Evolutionary conservation across 1,284 basidiomycete species (phyloP).

Genomic region (Schizophyllum amplum): DNA sequence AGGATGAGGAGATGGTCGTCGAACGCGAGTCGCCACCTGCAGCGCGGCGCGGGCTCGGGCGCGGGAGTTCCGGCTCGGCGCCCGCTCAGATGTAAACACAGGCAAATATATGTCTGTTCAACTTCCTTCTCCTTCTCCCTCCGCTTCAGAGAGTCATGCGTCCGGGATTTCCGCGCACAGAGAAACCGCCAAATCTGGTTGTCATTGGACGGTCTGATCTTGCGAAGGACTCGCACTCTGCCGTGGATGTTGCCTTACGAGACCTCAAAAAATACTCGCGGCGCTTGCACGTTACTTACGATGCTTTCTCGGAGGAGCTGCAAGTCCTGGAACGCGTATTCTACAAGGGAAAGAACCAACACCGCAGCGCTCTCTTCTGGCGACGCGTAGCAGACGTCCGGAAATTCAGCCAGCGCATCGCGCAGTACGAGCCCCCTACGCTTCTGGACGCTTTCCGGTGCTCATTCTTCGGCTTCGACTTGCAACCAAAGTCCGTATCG

Average conservation of each 20-base stretch:
- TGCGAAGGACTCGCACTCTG: constrained; percentile 19
- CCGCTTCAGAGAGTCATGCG: constrained; percentile 2
- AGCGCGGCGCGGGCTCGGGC: constrained; percentile 21
- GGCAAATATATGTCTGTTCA: constrained; percentile 1
- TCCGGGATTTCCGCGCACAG: background rate
- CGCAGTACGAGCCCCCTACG: constrained; percentile 31
- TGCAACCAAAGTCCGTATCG: constrained; percentile 34
- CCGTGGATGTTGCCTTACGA: constrained; percentile 51
- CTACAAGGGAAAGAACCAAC: constrained; percentile 78
- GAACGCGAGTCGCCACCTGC: constrained; percentile 4
- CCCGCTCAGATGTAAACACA: background rate
- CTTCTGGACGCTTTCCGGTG: constrained; percentile 40
- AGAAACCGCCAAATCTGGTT: constrained; percentile 16
- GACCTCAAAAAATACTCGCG: constrained; percentile 46
- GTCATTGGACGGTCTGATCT: constrained; percentile 4
- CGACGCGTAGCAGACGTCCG: constrained; percentile 53
- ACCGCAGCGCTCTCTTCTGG: constrained; percentile 66
- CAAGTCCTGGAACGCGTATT: constrained; percentile 58
- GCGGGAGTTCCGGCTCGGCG: background rate
- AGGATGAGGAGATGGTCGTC: constrained; percentile 8
- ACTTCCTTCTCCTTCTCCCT: constrained; percentile 5
- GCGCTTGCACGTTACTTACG: constrained; percentile 36
- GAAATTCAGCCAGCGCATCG: constrained; percentile 43
- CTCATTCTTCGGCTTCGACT: constrained; percentile 47
- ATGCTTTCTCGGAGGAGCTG: constrained; percentile 44